A percentile compares a stretch with the other conserved stretches of the same genome.
Evolutionary conservation across 495 filamentous ascomycete species (phyloP).

Genomic region (Tuber indicum): DNA sequence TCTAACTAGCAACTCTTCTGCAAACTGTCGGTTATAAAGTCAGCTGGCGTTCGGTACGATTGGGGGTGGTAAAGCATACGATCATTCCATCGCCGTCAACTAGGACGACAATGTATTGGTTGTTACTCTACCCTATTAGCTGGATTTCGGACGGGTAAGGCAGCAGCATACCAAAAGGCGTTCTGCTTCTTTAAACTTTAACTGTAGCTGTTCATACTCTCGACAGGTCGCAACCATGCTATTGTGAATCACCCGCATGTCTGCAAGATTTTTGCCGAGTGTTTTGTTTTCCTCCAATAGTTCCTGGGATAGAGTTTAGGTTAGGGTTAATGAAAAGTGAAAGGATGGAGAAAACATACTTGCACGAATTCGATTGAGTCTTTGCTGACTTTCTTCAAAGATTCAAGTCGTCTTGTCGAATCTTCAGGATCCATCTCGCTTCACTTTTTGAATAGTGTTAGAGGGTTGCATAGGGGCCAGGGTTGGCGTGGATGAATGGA

Average conservation of each 20-base stretch:
- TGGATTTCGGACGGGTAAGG: neutral
- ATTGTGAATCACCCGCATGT: constrained; percentile 20
- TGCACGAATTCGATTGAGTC: constrained; percentile 29
- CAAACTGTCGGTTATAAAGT: constrained; percentile 26
- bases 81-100: constrained; percentile 42
- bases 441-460: neutral
- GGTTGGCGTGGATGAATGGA: neutral
- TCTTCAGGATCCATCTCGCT: neutral
- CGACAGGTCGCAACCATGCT: constrained; percentile 22
- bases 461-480: neutral
- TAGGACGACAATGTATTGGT: constrained; percentile 36
- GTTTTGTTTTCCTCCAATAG: constrained; percentile 24
- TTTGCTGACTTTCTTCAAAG: constrained; percentile 18
- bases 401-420: constrained; percentile 17
- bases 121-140: constrained; percentile 17
- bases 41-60: constrained; percentile 8
- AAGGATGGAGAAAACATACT: constrained; percentile 8
- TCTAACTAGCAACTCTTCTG: constrained; percentile 34
- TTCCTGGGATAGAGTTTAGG: constrained; percentile 11
- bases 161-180: constrained; percentile 17
- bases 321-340: constrained; percentile 2
- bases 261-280: constrained; percentile 18
- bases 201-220: constrained; percentile 14
- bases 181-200: constrained; percentile 22
- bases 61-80: constrained; percentile 22